These are phyloP conservation scores for Musa acuminata DNA, from an alignment of 176 grass and related monocot genomes.

Conservation along the genomic window DNA sequence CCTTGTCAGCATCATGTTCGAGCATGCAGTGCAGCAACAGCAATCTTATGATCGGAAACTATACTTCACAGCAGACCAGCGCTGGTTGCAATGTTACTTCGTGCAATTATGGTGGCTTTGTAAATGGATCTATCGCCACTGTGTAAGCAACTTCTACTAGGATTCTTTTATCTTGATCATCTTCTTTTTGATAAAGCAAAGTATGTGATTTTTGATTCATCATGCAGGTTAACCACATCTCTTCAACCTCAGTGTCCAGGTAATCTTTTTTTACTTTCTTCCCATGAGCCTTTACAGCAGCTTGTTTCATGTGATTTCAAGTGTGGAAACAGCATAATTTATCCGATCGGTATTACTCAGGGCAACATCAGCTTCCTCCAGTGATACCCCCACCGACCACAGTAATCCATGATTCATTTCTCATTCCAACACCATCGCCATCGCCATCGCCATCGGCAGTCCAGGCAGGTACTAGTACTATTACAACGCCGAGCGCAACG, in stretches of 20 bases:
- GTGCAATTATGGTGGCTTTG: slow-evolving; percentile 13
- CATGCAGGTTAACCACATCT: slow-evolving; percentile 2
- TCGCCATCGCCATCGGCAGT: slow-evolving; percentile 6
- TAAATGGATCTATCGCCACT: slow-evolving; percentile 7
- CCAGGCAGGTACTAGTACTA: neutral
- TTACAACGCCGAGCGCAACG: slow-evolving; percentile 3
- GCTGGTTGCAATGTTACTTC: slow-evolving; percentile 14
- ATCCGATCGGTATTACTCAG: neutral
- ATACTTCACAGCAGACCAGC: slow-evolving; percentile 1
- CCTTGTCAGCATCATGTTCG: slow-evolving; percentile 4
- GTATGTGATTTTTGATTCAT: neutral
- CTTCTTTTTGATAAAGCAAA: neutral
- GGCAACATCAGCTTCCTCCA: slow-evolving; percentile 19
- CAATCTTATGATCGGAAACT: slow-evolving; percentile 12
- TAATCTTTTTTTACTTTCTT: neutral
- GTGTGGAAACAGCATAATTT: neutral
- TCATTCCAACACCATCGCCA: slow-evolving; percentile 1
- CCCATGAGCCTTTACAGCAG: neutral
- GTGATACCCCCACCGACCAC: neutral
- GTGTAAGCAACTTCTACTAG: neutral
- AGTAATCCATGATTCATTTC: slow-evolving; percentile 9
- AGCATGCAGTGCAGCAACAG: slow-evolving; percentile 17
- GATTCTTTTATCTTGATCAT: neutral
- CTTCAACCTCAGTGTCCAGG: slow-evolving; percentile 14
- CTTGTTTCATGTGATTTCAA: neutral